Base-by-base conservation (phyloP, 176 grass and related monocot species). In the Melocanna baccifera region DNA sequence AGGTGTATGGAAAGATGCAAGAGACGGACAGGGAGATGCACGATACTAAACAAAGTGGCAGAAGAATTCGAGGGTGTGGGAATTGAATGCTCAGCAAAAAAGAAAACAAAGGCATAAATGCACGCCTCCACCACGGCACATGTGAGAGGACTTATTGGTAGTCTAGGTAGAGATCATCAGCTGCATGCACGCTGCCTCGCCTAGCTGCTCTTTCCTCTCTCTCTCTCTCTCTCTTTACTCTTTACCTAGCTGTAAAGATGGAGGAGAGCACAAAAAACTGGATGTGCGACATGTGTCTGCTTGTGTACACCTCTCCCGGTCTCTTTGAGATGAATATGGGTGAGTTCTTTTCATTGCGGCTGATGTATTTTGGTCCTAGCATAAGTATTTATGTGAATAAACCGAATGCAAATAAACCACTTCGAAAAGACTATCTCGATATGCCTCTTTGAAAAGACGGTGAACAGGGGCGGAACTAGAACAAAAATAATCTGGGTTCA, bases 21-120 rank as follows among this genome's bases (percentile, higher is more conserved):
- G 22, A 30, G 32, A 25, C 7, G 64, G 43, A 15, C 41, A 63
- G 69, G 29, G 81, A 52, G 29, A 75, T 75, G 59, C 28, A 30
- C 34, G 41, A 47, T 62, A 26, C 55, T 83, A 76, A 81, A 89
- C 68, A 85, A 85, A 71, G 73, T 67, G 75, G 39, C 59, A 42
- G 82, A 74, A 46, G 75, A 85, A 80, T 84, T 78, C 65, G 47
- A 56, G 28, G 59, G 84, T 26, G 89, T 42, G 37, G 42, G 84
- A 80, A 87, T 69, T 90, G 89, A 90, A 90, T 90, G 89, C 84
- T 4, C 59, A 87, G 61, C 50, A 16, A 87, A 83, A 79, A 70
- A 20, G 80, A 79, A 86, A 86, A 83, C 84, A 37, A 84, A 64
- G 74, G 12, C 42, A 40, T 90, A 87, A 87, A 87, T 90, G 89